Evolutionary conservation across 768 basidiomycete species (phyloP).

Genomic region (Strobilomyces echinocephalus): DNA sequence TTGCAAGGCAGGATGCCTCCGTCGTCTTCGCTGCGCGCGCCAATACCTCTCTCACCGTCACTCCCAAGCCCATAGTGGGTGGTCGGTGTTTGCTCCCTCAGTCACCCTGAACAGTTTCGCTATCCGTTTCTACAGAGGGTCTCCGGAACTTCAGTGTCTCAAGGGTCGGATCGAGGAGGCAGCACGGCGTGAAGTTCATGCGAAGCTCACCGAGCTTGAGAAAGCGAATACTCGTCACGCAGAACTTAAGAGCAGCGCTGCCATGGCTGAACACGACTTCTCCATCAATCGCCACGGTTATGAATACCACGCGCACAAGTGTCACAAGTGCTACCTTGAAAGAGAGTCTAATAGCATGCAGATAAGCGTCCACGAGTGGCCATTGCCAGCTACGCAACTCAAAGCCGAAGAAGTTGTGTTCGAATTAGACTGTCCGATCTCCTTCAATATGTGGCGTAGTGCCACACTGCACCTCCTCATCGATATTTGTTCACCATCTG

Average conservation of each 20-base stretch:
- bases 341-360: constrained; percentile 19
- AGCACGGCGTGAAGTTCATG: constrained; percentile 18
- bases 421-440: constrained; percentile 37
- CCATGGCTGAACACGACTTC: neutral
- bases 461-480: constrained; percentile 37
- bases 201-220: constrained; percentile 30
- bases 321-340: constrained; percentile 29
- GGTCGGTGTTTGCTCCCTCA: constrained; percentile 35
- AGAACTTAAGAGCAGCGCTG: constrained; percentile 12
- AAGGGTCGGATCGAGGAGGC: constrained; percentile 27
- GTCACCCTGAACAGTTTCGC: constrained; percentile 26
- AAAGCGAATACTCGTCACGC: constrained; percentile 21
- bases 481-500: constrained; percentile 28
- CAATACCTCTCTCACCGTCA: constrained; percentile 29
- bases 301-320: constrained; percentile 11
- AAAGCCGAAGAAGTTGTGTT: constrained; percentile 35
- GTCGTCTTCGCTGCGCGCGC: constrained; percentile 24
- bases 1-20: constrained; percentile 24
- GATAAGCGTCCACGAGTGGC: constrained; percentile 44
- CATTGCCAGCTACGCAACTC: constrained; percentile 32
- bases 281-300: constrained; percentile 1
- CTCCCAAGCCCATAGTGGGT: constrained; percentile 16
- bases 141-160: constrained; percentile 23
- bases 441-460: constrained; percentile 42
- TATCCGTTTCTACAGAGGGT: constrained; percentile 32